Conservation (phyloP, 768 basidiomycete genomes). For the Boletus bicolor region DNA sequence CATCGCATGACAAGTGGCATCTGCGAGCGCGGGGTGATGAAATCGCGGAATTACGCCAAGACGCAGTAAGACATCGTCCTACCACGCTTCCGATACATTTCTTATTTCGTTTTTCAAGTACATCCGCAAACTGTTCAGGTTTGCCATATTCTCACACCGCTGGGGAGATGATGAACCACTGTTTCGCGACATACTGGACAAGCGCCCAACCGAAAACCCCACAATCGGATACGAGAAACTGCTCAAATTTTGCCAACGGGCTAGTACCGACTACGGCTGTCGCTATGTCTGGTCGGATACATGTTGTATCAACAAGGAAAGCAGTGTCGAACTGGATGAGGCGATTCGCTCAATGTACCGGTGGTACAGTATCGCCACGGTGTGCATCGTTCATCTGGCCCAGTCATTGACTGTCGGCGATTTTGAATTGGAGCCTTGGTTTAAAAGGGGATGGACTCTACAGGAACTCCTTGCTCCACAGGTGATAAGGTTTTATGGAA, state of each 20-base stretch:
- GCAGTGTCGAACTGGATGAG: slow-evolving; percentile 31
- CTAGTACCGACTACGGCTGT: slow-evolving; percentile 14
- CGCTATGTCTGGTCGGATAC: slow-evolving; percentile 27
- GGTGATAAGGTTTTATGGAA: slow-evolving; percentile 18
- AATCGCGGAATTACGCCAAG: not conserved
- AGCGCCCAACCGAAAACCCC: not conserved
- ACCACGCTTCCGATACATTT: not conserved
- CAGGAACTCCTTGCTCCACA: slow-evolving; percentile 17
- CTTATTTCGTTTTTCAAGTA: slow-evolving; percentile 4
- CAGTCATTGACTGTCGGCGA: slow-evolving; percentile 6
- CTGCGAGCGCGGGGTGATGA: not conserved
- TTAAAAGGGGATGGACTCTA: slow-evolving; percentile 22
- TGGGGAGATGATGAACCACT: slow-evolving; percentile 21
- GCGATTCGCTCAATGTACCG: slow-evolving; percentile 30
- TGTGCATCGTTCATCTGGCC: slow-evolving; percentile 25
- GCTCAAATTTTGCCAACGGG: slow-evolving; percentile 14
- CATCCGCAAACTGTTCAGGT: slow-evolving; percentile 14
- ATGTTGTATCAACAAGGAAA: slow-evolving; percentile 23
- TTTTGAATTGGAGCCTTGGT: slow-evolving; percentile 21
- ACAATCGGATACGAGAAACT: slow-evolving; percentile 19
- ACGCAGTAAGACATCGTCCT: not conserved
- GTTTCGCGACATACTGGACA: slow-evolving; percentile 8
- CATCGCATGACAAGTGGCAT: not conserved
- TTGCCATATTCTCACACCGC: slow-evolving; percentile 20
- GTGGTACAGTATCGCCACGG: slow-evolving; percentile 23